A percentile compares a stretch with the other conserved stretches of the same genome.
Evolutionary conservation across 2,329 filamentous ascomycete genomes (phyloP).

Genomic region (Apiospora phragmitis): DNA sequence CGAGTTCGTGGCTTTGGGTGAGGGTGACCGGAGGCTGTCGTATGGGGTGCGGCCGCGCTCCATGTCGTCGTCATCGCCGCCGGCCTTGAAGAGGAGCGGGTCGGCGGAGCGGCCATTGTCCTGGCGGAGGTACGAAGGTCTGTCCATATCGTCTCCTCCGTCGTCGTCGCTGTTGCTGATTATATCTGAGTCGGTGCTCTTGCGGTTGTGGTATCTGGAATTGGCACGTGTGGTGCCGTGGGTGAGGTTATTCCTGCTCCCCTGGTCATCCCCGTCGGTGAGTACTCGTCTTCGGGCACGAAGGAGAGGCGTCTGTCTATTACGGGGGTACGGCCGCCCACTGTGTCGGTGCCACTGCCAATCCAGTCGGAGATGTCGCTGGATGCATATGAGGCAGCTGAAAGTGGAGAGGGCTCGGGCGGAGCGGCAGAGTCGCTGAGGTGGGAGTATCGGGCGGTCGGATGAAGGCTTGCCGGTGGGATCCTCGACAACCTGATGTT

Average conservation of each 20-base stretch:
- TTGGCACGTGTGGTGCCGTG: background rate
- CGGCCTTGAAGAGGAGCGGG: slow-evolving; percentile 40
- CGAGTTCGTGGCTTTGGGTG: slow-evolving; percentile 30
- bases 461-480: slow-evolving; percentile 20
- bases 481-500: slow-evolving; percentile 29
- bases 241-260: background rate
- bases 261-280: slow-evolving; percentile 16
- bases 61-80: slow-evolving; percentile 28
- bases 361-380: slow-evolving; percentile 28
- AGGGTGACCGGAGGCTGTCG: slow-evolving; percentile 27
- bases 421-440: background rate
- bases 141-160: slow-evolving; percentile 42
- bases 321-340: slow-evolving; percentile 25
- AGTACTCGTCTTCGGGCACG: slow-evolving; percentile 22
- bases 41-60: slow-evolving; percentile 29
- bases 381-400: slow-evolving; percentile 25
- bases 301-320: slow-evolving; percentile 23
- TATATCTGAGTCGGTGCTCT: slow-evolving; percentile 22
- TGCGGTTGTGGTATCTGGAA: background rate
- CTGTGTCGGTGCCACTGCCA: slow-evolving; percentile 28
- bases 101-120: slow-evolving; percentile 45
- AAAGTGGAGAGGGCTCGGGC: slow-evolving; percentile 23
- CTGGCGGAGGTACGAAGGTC: slow-evolving; percentile 42
- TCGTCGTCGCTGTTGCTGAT: slow-evolving; percentile 28
- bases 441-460: slow-evolving; percentile 21